Conservation (phyloP, 805 yeast species). For the Metschnikowia sp. region DNA sequence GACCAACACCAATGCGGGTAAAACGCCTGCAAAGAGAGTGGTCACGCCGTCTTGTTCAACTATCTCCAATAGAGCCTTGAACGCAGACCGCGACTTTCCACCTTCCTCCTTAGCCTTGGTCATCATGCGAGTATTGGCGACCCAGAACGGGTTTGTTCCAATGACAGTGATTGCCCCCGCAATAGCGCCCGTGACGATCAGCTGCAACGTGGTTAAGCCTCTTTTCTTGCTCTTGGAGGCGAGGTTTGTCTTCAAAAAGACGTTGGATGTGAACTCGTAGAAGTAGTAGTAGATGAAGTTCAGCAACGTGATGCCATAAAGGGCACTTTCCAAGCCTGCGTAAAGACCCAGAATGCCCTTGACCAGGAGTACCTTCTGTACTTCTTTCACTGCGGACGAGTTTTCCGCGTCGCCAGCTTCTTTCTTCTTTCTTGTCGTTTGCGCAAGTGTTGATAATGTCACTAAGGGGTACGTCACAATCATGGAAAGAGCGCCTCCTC, state of each 20-base stretch:
- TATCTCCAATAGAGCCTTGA: constrained; percentile 59
- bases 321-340: constrained; percentile 83
- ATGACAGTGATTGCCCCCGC: constrained; percentile 86
- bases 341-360: constrained; percentile 67
- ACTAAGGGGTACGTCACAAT: constrained; percentile 86
- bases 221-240: constrained; percentile 25
- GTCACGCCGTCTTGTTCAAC: constrained; percentile 65
- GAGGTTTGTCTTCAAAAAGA: constrained; percentile 36
- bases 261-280: constrained; percentile 66
- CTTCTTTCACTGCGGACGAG: constrained; percentile 23
- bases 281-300: constrained; percentile 89
- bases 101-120: constrained; percentile 40
- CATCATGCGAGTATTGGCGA: constrained; percentile 86
- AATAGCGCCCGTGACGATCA: constrained; percentile 74
- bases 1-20: constrained; percentile 84
- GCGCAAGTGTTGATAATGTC: constrained; percentile 84
- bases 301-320: constrained; percentile 80
- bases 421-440: constrained; percentile 48
- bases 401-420: constrained; percentile 7
- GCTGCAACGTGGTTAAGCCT: constrained; percentile 56
- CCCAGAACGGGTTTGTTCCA: constrained; percentile 90
- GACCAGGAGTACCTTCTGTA: constrained; percentile 43
- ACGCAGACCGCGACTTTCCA: constrained; percentile 36
- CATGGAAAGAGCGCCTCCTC: constrained; percentile 88
- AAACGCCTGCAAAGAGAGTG: constrained; percentile 78